Evolutionary conservation across 257 asterid species (phyloP).

Genomic region (Echites panduratus): DNA sequence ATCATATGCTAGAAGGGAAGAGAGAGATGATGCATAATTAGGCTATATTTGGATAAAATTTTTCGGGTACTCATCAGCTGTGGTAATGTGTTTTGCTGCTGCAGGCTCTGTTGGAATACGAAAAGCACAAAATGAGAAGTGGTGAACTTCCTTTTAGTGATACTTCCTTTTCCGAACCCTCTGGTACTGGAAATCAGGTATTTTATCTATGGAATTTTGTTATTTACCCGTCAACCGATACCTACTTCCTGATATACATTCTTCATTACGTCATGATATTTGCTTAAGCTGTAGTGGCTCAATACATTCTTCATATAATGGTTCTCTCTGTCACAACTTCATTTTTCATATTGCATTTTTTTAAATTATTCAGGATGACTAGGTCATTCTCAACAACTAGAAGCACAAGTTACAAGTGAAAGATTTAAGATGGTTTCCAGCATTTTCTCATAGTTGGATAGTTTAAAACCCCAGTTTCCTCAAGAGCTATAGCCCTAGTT

Average conservation of each 20-base stretch:
- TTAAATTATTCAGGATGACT: not conserved
- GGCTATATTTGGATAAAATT: too few relatives aligned
- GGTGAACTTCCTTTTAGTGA: conserved; percentile 90
- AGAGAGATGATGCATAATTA: not conserved
- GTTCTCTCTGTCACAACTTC: not conserved
- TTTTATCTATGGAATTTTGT: not conserved
- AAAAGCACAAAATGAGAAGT: conserved; percentile 73
- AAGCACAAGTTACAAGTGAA: not conserved
- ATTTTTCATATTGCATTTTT: not conserved
- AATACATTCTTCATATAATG: not conserved
- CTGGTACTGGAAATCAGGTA: conserved; percentile 67
- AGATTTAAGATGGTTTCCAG: too few relatives aligned
- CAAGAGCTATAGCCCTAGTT: not conserved
- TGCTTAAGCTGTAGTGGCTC: not conserved
- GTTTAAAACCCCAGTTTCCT: too few relatives aligned
- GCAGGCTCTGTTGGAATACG: conserved; percentile 82
- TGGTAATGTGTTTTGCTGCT: conserved; percentile 15
- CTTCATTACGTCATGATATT: not conserved
- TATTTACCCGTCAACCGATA: not conserved
- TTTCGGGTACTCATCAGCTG: not conserved
- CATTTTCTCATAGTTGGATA: too few relatives aligned
- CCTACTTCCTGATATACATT: not conserved
- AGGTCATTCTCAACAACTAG: not conserved
- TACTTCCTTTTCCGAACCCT: conserved; percentile 53
- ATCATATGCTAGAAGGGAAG: not conserved